Evolutionary conservation across 2,329 filamentous ascomycete species (phyloP), one percentile per base, ranked within the genome.

Genomic region (Proliferodiscus dingleyae): DNA sequence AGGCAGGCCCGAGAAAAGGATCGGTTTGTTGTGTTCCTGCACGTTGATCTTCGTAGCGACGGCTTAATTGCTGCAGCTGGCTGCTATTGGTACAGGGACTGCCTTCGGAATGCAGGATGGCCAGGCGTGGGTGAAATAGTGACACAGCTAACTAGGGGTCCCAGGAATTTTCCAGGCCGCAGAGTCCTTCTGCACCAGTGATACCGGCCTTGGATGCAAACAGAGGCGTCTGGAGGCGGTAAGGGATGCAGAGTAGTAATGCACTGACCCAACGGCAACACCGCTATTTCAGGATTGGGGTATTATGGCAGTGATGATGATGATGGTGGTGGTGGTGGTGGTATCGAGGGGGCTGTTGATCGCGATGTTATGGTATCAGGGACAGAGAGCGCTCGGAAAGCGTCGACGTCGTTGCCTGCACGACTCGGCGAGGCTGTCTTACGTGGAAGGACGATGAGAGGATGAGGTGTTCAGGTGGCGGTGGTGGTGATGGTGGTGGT

Each of bases 21-120:
- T 41, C 39, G 49, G 48, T 50, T 53, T 59, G 51, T 56, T 58
- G 48, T 58, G 54, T 61, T 59, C 56, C 54, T 58, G 55, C 55
- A 59, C 57, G 56, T 41, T 60, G 58, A 60, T 57, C 57, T 58
- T 55, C 39, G 55, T 53, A 57, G 53, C 50, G 51, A 56, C 51
- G 51, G 52, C 36, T 48, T 52, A 50, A 51, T 52, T 48, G 43
- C 43, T 18, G 36, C 15, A 44, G 39, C 23, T 38, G 44, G 29
- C 44, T 50, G 45, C 40, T 45, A 59, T 58, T 60, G 53, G 53
- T 41, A 49, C 50, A 47, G 42, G 43, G 44, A 33, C n/a, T 21
- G n/a, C 51, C 43, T 49, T 53, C 53, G 55, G 56, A 59, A 60
- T 61, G 57, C 45, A 59, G 53, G 53, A 42, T 49, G 54, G 51